Evolutionary conservation across 108 stramenopile species (phyloP).

Genomic region (Cyclotella choctawhatcheeana): DNA sequence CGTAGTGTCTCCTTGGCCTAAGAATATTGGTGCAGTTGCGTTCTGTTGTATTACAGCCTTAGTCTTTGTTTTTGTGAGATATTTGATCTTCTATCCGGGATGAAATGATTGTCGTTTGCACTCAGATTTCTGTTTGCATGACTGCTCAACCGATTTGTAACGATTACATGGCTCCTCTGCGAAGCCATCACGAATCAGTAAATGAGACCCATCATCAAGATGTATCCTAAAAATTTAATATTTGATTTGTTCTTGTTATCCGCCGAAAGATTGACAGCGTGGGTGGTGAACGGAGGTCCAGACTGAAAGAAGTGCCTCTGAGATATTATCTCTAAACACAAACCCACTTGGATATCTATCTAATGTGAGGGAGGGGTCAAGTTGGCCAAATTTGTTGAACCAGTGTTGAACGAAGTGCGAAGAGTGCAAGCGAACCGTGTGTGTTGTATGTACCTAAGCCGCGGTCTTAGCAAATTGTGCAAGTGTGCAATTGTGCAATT

Average conservation of each 20-base stretch:
- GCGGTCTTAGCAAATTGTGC: no score
- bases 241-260: not conserved
- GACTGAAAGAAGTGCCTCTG: no score
- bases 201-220: not conserved
- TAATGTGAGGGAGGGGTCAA: not conserved
- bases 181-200: conserved; percentile 2
- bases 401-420: not conserved
- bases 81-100: not conserved
- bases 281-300: conserved; percentile 2
- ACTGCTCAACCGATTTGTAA: not conserved
- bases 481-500: no score
- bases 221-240: conserved; percentile 3
- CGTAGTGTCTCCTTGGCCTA: not conserved
- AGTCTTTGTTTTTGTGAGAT: not conserved
- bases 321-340: no score
- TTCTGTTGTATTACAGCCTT: not conserved
- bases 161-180: conserved; percentile 14
- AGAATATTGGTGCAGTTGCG: not conserved
- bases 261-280: not conserved
- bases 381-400: not conserved
- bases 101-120: not conserved
- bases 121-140: not conserved
- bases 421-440: not conserved
- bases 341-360: not conserved
- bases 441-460: no score